Evolutionary conservation across 495 filamentous ascomycete species (phyloP), one percentile per base, ranked within the genome.

Genomic region (Penicillium dipodomyicola): DNA sequence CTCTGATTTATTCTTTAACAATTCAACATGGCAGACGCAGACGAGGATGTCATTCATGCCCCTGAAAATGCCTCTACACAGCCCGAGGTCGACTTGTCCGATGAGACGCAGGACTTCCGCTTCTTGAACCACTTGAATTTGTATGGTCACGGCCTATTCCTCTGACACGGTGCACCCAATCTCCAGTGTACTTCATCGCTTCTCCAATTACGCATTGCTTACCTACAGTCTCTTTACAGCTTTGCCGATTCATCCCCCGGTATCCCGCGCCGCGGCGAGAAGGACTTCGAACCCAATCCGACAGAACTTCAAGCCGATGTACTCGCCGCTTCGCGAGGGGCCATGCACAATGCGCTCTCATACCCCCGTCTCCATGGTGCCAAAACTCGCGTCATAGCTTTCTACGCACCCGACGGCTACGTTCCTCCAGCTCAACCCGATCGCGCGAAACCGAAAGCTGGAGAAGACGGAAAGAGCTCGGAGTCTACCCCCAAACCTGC

Each of bases 231-330:
- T 74, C 43, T 61, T 68, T 15, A 8, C 39, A 52, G 50, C 50
- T 75, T 74, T 29, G 58, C 62, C 37, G 58, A 52, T 14, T 30
- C 73, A 25, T 63, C 75, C 42, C 58, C 72, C 7, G 70, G 73
- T 14, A 77, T 92, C 33, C 89, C 89, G 37, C 86, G 84, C 57
- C 88, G 89, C 55, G 94, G 94, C 47, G 89, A 94, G 67, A 98
- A 98, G 70, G 94, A 98, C 76, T 98, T 97, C 70, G 94, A 97
- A 72, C 83, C 89, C 14, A 90, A 97, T 70, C 90, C 87, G 54
- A 97, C 94, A 14, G 76, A 82, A 44, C 83, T 87, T 52, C 94
- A 98, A 72, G 82, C 84, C 59, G 73, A 80, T 49, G 80, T 86
- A 23, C 87, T 98, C 46, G 83, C 85, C 58, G 84, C 87, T 22